Evolutionary conservation across 2,329 filamentous ascomycete species (phyloP), one percentile per base, ranked within the genome.

Genomic region (Sclerotinia glacialis): DNA sequence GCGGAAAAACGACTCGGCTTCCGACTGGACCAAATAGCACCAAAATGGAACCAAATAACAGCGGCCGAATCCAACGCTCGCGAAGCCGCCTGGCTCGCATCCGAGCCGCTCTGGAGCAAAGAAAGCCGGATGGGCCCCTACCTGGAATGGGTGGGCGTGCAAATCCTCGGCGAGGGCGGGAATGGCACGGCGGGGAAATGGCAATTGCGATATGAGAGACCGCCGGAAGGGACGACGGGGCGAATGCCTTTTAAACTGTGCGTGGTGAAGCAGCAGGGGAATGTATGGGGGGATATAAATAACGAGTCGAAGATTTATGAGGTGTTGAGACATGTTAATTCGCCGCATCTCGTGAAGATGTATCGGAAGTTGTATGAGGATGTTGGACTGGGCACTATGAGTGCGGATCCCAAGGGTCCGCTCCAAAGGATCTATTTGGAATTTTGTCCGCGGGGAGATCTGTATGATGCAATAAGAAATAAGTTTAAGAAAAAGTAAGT

Each of bases 301-400:
- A 42, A 31, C 6, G 60, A 63, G 42, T 3, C 21, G 12, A 28
- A 42, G 11, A 31, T 54, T 7, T 53, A 63, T 9, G 46, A 52
- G 31, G 21, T 53, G 23, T 5, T 63, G 23, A 26, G 34, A 3
- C 44, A 61, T 37, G 21, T 21, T 3, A 9, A 18, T 1, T 42
- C 60, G 12, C 60, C n/a, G 3, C 60, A 63, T 53, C 21, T 63
- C 12, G 60, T 63, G 11, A 63, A n/a, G 28, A 63, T 63, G 60
- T 63, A 53, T 63, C 23, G 60, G n/a, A 53, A 7, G 5, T 8
- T 63, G 1, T 63, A 63, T 42, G n/a, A 40, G 4, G 60, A 54
- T 53, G 2, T 1, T 11, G 60, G 60, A 11, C 18, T 52, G 16
- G 16, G n/a, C 6, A 63, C 60, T 0, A 6, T 63, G 11, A 18